Percentiles rank a stretch among this genome's conserved stretches.
Conservation (phyloP, 1,284 basidiomycete species). For the Boletus hoseneyae region DNA sequence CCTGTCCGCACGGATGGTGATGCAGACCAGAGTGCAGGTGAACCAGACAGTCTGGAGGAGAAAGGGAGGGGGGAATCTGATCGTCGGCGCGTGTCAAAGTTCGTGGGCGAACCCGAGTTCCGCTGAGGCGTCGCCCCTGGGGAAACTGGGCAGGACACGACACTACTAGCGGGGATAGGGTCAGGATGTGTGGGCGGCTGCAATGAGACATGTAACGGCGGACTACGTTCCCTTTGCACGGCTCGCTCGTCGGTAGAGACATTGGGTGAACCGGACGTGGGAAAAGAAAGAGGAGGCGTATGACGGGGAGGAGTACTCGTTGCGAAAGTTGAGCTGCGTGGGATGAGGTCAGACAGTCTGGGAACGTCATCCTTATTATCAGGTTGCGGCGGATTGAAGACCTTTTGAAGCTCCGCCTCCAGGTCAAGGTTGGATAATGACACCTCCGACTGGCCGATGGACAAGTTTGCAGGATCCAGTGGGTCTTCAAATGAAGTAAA, state of each 20-base stretch:
- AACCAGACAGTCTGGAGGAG: constrained; percentile 18
- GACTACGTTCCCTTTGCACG: constrained; percentile 7
- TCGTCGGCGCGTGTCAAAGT: constrained; percentile 13
- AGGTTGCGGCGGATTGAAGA: constrained; percentile 13
- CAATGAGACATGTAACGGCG: constrained; percentile 1
- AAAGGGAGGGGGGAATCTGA: constrained; percentile 25
- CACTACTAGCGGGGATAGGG: not conserved
- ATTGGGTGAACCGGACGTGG: constrained; percentile 17
- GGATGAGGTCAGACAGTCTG: constrained; percentile 25
- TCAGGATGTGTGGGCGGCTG: constrained; percentile 3
- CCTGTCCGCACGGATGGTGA: constrained; percentile 24
- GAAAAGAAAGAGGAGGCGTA: constrained; percentile 20
- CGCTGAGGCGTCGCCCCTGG: constrained; percentile 9
- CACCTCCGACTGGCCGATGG: constrained; percentile 33
- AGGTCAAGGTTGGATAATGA: constrained; percentile 32
- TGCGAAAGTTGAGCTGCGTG: constrained; percentile 21
- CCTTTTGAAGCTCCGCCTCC: constrained; percentile 30
- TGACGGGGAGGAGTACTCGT: constrained; percentile 30
- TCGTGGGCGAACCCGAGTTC: constrained; percentile 16
- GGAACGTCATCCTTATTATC: constrained; percentile 11
- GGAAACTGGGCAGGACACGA: constrained; percentile 8
- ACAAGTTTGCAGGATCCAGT: constrained; percentile 35
- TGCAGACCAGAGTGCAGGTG: constrained; percentile 18
- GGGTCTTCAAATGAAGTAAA: constrained; percentile 34
- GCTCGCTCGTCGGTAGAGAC: constrained; percentile 11